phyloP scores from a whole-genome alignment of 352 stramenopile genomes.

The Phytophthora pseudosyringae region DNA sequence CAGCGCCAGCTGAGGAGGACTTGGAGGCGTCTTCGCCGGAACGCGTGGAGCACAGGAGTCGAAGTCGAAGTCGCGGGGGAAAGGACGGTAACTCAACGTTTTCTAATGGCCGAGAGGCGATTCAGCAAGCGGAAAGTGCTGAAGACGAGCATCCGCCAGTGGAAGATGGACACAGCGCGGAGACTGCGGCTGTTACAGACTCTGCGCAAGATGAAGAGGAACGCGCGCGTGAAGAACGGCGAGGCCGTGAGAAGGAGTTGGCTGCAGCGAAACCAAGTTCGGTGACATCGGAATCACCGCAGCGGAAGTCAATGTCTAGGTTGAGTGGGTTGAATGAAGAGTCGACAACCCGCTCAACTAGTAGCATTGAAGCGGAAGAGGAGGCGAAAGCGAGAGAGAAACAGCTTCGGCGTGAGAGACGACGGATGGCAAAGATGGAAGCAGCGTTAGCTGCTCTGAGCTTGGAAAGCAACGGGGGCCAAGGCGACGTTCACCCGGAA shows the following conservation, averaged over 20 bases:
- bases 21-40: constrained; percentile 19
- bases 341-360: constrained; percentile 10
- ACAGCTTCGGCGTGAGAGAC: constrained; percentile 39
- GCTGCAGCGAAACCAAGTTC: constrained; percentile 10
- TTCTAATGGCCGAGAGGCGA: constrained; percentile 1
- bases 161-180: not conserved
- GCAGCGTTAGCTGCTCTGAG: constrained; percentile 43
- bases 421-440: constrained; percentile 45
- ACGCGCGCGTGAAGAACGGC: constrained; percentile 25
- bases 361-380: constrained; percentile 28
- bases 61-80: constrained; percentile 20
- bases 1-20: constrained; percentile 1
- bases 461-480: constrained; percentile 17
- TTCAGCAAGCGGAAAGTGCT: constrained; percentile 3
- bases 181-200: not conserved
- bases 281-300: constrained; percentile 18
- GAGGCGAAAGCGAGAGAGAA: constrained; percentile 36
- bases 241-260: constrained; percentile 31
- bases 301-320: constrained; percentile 15
- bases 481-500: constrained; percentile 5
- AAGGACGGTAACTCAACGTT: constrained; percentile 8
- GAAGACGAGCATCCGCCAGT: constrained; percentile 8
- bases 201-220: constrained; percentile 24
- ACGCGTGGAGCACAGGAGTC: constrained; percentile 13
- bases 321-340: constrained; percentile 12